Evolutionary conservation across 306 rosid species (phyloP), one percentile per base, ranked within the genome.

Genomic region (Trichosanthes cucumerina): DNA sequence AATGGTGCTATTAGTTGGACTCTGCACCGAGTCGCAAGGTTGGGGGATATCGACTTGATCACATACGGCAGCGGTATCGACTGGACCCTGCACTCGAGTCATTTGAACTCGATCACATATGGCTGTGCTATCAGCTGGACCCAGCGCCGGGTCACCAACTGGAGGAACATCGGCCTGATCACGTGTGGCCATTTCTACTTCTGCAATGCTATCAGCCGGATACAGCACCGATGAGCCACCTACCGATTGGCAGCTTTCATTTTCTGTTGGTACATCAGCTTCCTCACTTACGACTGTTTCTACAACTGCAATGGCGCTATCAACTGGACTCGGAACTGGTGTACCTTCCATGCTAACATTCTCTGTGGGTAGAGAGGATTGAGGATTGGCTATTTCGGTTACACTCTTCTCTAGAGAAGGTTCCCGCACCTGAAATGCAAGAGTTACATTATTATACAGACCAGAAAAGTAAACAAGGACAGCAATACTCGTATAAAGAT

Each of bases 381-480:
- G 41, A 26, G 19, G 68, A 66, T 16, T 36, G 34, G 14, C 70
- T 5, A 11, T 36, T 65, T 79, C 64, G 14, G 49, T 28, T 18
- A 19, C 49, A 64, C 60, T 26, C 63, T 65, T 79, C 13, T 79
- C 64, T 14, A 64, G 62, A 8, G 81, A 31, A 9, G 46, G 38
- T 53, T 79, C 81, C 5, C 60, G 47, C 18, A 44, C 59, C 81
- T 78, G 81, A 26, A 78, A 58, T 62, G 59, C 34, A 23, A 47
- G 49, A 52, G 44, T 49, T 18, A 19, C 36, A 76, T 57, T 43
- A 77, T 3, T 72, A 72, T 70, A 33, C 24, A 43, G 15, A 41
- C 13, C 14, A 16, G 10, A 15, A 50, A 74, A 7, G 8, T 47
- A 23, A 24, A 47, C 6, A 4, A 15, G 2, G 39, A 16, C 58